Base-by-base conservation (phyloP, 495 filamentous ascomycete species). In the Neurospora sp. region DNA sequence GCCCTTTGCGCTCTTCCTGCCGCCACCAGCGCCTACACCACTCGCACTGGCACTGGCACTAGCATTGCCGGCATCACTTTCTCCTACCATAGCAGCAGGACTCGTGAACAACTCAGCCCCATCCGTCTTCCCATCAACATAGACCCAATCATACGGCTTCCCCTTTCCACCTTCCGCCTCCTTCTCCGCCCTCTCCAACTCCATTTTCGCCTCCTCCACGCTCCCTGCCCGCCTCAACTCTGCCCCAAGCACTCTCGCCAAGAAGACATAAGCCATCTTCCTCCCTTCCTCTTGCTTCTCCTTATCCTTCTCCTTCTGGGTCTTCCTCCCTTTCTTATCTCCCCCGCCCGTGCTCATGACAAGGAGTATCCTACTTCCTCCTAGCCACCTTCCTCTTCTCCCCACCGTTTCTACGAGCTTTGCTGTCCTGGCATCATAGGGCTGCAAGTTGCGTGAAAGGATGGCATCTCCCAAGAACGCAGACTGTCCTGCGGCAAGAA, bases 401-500 rank as follows among this genome's bases (percentile, higher is more conserved):
- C 80, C 79, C 12, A 96, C 82, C 0, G 90, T 87, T 0, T 88
- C 82, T 0, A 78, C 75, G 3, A 98, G 81, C 0, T 79, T 85
- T 4, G 89, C 86, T 4, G 85, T 87, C 0, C 79, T 77, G 0
- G 93, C 85, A 39, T 88, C 81, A 75, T 89, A 92, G 0, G 86
- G 82, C 0, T 81, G 72, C 22, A 98, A 81, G 18, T 87, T 85
- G 35, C 95, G 86, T 3, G 93, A 97, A 18, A 92, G 90, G 12
- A 94, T 88, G 2, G 91, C 92, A 20, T 93, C 93, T 31, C 89
- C 88, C 3, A 99, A 87, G 71, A 92, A 91, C 9, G 84, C 81
- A 3, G 91, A 94, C 75, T 94, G 89, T 10, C 96, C 96, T 0
- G 96, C 93, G 10, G 94, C 91, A 3, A 99, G 87, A 0, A 98